Evolutionary conservation across 257 asterid genomes (phyloP), one percentile per base, ranked within the genome.

Genomic region (Oldenlandia corymbosa): DNA sequence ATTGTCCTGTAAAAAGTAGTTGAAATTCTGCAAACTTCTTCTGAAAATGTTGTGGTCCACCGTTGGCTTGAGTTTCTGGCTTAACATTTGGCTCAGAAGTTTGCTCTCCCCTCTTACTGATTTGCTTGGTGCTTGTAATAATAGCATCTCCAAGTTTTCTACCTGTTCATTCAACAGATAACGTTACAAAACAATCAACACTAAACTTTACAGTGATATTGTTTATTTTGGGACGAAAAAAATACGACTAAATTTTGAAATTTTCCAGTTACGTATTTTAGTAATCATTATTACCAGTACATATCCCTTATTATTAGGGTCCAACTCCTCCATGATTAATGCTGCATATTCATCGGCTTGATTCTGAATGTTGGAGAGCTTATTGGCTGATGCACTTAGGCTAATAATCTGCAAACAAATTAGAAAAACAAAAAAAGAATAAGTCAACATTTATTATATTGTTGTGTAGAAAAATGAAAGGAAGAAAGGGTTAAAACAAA

Each of bases 311-410:
- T 80, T 67, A 69, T 32, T 68, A 58, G 94, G 95, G 75, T 91
- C 98, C 75, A 91, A 68, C 70, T 85, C 98, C 69, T 91, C 98
- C 96, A 91, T 88, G 71, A 91, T 88, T 59, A 91, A 59, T 42
- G 91, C 83, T 20, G 98, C 98, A 30, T 86, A 91, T 77, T 91
- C 98, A 39, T 91, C 91, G 2, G 98, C 89, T 68, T 88, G 95
- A 48, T 79, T 73, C 69, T 91, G 91, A 58, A 91, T 88, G 52
- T 76, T 91, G 2, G 94, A 78, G 46, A 91, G 80, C 80, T 75
- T 88, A 76, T 91, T 91, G 59, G 96, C 94, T 17, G 96, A 88
- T n/a, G 98, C 98, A 74, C 98, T 91, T 5, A 86, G 72, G 46
- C 74, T 73, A 23, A 91, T 91, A 68, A 91, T 91, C 98, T 91